Conservation (phyloP, 768 basidiomycete species). For the Sporobolomyces phaffii region DNA sequence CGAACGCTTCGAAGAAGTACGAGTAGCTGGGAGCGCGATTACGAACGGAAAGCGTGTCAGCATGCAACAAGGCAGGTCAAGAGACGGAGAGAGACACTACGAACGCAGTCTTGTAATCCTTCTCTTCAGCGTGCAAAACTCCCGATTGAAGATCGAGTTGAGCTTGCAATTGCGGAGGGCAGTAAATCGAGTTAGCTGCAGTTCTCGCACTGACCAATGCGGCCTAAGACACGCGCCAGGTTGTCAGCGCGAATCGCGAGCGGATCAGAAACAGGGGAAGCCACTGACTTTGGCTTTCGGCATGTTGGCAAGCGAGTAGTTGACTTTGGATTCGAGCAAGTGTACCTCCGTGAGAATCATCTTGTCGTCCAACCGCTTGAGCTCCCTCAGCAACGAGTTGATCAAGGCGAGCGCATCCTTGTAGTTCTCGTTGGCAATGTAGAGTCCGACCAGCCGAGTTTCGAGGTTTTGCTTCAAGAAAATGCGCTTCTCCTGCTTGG, state of each 20-base stretch:
- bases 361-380: conserved; percentile 92
- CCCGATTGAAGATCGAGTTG: conserved; percentile 65
- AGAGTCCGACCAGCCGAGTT: conserved; percentile 70
- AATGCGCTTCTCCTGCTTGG: conserved; percentile 81
- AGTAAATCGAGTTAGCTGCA: conserved; percentile 92
- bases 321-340: conserved; percentile 83
- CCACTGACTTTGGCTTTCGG: conserved; percentile 73
- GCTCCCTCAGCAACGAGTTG: conserved; percentile 78
- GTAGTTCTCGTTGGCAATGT: conserved; percentile 66
- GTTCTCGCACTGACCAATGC: conserved; percentile 84
- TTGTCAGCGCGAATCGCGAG: neutral
- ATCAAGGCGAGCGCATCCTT: conserved; percentile 74
- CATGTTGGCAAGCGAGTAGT: conserved; percentile 80
- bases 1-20: conserved; percentile 96
- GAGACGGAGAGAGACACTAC: neutral
- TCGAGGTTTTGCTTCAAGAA: conserved; percentile 93
- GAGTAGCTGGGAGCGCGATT: conserved; percentile 56
- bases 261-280: neutral
- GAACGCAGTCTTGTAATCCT: conserved; percentile 90
- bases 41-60: too few relatives aligned
- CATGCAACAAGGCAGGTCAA: too few relatives aligned
- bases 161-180: conserved; percentile 63
- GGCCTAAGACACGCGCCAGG: conserved; percentile 52
- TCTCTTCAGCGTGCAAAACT: conserved; percentile 89
- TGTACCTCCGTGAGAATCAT: conserved; percentile 96